Percentiles rank a stretch among this genome's conserved stretches.
phyloP scores from a whole-genome alignment of 768 basidiomycete genomes.

The Boletellus emodensis region DNA sequence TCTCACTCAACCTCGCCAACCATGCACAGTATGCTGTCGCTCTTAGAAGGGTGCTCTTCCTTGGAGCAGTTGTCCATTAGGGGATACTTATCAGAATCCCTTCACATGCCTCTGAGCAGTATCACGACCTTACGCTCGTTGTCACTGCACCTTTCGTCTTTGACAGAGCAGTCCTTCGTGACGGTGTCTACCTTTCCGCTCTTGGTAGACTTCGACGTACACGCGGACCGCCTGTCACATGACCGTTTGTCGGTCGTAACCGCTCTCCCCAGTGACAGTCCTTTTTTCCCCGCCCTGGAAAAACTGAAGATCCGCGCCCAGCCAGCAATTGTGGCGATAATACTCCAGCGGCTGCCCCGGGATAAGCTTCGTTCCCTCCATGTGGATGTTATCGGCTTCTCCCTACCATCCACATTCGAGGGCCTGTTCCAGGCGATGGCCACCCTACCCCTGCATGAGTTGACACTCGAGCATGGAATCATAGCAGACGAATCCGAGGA shows the following conservation, averaged over 20 bases:
- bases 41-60: constrained; percentile 21
- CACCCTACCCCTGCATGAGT: constrained; percentile 31
- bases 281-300: constrained; percentile 35
- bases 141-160: constrained; percentile 39
- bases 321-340: constrained; percentile 29
- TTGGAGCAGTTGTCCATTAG: constrained; percentile 39
- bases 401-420: constrained; percentile 32
- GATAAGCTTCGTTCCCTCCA: constrained; percentile 35
- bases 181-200: constrained; percentile 36
- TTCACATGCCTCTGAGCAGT: constrained; percentile 30
- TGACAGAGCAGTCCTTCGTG: constrained; percentile 35
- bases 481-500: constrained; percentile 30
- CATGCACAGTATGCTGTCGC: constrained; percentile 18
- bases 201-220: constrained; percentile 41
- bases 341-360: constrained; percentile 34
- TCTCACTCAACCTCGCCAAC: constrained; percentile 25
- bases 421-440: constrained; percentile 31
- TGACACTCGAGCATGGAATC: constrained; percentile 40
- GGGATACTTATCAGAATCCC: constrained; percentile 30
- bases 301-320: constrained; percentile 41
- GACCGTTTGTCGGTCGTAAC: constrained; percentile 16
- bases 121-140: constrained; percentile 35
- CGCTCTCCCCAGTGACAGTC: neutral
- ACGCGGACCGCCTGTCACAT: constrained; percentile 37
- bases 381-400: constrained; percentile 35